Evolutionary conservation across 768 basidiomycete genomes (phyloP).

Genomic region (Trametes coccinea): DNA sequence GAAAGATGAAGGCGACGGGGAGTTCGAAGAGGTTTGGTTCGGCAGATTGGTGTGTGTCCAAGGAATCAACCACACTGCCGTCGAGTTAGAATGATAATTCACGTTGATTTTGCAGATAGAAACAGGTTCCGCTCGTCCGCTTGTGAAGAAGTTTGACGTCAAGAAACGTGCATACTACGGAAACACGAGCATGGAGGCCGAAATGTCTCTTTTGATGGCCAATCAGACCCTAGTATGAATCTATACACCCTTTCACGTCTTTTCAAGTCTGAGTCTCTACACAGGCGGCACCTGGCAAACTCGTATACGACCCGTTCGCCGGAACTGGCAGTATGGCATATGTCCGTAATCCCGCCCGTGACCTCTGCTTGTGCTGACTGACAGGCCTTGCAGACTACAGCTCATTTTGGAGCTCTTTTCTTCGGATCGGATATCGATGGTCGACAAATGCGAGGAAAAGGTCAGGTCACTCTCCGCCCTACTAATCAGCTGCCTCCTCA

Average conservation of each 20-base stretch:
- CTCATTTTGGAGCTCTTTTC: conserved; percentile 84
- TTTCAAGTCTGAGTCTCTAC: neutral
- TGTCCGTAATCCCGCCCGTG: conserved; percentile 41
- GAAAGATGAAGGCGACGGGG: conserved; percentile 62
- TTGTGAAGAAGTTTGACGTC: conserved; percentile 76
- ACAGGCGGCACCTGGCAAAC: conserved; percentile 83
- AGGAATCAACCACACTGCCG: neutral
- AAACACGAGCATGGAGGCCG: conserved; percentile 97
- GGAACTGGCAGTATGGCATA: conserved; percentile 93
- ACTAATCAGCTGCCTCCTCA: neutral
- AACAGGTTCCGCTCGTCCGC: conserved; percentile 65
- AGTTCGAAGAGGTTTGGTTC: conserved; percentile 73
- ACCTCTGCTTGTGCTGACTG: neutral
- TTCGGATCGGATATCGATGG: conserved; percentile 97
- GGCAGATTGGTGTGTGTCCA: conserved; percentile 76
- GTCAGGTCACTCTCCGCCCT: conserved; percentile 37
- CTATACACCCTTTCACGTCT: neutral
- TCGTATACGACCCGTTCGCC: conserved; percentile 94
- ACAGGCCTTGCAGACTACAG: conserved; percentile 58
- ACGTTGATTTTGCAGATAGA: conserved; percentile 43
- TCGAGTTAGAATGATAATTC: no score
- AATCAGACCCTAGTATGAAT: conserved; percentile 83
- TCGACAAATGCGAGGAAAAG: conserved; percentile 93
- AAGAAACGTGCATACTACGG: conserved; percentile 91
- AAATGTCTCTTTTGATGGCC: conserved; percentile 94